Conservation (phyloP, 1,139 yeast species). For the Pichia sp. region DNA sequence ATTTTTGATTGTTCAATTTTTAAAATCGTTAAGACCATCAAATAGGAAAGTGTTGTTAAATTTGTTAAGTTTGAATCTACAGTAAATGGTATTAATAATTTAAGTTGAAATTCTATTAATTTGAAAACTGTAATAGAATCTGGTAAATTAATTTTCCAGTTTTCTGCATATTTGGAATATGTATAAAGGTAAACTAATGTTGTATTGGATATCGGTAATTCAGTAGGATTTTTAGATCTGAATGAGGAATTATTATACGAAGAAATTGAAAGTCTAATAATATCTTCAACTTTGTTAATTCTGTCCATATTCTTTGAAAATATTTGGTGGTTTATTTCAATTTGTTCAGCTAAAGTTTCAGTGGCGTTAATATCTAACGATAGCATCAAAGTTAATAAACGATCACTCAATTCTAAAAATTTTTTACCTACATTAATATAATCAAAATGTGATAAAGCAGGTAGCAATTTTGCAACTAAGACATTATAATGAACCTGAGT, state of each 20-base stretch:
- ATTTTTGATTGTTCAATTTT: conserved; percentile 3
- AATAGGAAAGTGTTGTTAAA: conserved; percentile 15
- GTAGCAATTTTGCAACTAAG: conserved; percentile 7
- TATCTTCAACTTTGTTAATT: conserved; percentile 25
- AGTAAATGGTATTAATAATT: conserved; percentile 23
- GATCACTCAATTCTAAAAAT: conserved; percentile 34
- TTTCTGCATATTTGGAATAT: conserved; percentile 20
- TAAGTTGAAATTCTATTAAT: conserved; percentile 24
- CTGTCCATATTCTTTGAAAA: conserved; percentile 21
- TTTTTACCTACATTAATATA: neutral
- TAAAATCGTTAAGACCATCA: conserved; percentile 15
- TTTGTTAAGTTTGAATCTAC: conserved; percentile 19
- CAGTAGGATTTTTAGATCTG: conserved; percentile 6
- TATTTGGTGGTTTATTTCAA: conserved; percentile 24
- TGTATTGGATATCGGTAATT: conserved; percentile 26
- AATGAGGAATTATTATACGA: conserved; percentile 25
- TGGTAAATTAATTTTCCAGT: conserved; percentile 9
- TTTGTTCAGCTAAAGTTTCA: conserved; percentile 33
- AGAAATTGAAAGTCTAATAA: conserved; percentile 35
- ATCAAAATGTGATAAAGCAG: neutral
- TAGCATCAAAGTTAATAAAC: conserved; percentile 40
- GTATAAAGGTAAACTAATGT: conserved; percentile 31
- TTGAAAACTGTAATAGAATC: conserved; percentile 11
- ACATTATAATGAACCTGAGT: neutral
- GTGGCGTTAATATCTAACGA: conserved; percentile 60